A percentile compares a stretch with the other conserved stretches of the same genome.
Evolutionary conservation across 768 basidiomycete species (phyloP).

Genomic region (Kwoniella europaea): DNA sequence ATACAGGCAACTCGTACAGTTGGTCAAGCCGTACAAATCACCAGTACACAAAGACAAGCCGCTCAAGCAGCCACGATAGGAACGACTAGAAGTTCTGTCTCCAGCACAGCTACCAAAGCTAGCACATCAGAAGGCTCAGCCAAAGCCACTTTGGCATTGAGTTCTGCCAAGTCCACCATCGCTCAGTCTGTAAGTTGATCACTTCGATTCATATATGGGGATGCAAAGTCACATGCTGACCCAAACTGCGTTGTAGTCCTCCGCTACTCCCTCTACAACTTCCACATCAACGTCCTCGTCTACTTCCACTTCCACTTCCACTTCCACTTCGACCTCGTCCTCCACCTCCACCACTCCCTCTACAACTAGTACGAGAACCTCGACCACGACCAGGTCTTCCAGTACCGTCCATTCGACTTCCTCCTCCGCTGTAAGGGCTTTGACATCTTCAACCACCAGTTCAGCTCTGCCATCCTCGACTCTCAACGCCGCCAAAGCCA

Average conservation of each 20-base stretch:
- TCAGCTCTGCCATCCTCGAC: constrained; percentile 12
- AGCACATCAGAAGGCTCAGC: constrained; percentile 2
- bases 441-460: constrained; percentile 25
- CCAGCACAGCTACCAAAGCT: constrained; percentile 18
- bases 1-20: constrained; percentile 15
- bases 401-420: constrained; percentile 9
- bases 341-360: constrained; percentile 17
- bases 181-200: constrained; percentile 11
- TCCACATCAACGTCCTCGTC: constrained; percentile 9
- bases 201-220: no score
- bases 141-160: constrained; percentile 12
- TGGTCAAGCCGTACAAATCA: constrained; percentile 7
- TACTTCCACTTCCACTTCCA: constrained; percentile 9
- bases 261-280: neutral
- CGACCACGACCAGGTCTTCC: constrained; percentile 10
- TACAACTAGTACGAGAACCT: constrained; percentile 21
- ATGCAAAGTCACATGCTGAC: no score
- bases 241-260: neutral
- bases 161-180: constrained; percentile 15
- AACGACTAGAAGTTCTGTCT: constrained; percentile 21
- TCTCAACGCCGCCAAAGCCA: constrained; percentile 16
- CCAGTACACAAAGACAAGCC: constrained; percentile 17
- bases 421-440: constrained; percentile 19
- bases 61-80: constrained; percentile 35
- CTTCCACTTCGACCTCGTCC: constrained; percentile 21